phyloP scores from a whole-genome alignment of 345 rosid genomes.

The Erucastrum elatum region DNA sequence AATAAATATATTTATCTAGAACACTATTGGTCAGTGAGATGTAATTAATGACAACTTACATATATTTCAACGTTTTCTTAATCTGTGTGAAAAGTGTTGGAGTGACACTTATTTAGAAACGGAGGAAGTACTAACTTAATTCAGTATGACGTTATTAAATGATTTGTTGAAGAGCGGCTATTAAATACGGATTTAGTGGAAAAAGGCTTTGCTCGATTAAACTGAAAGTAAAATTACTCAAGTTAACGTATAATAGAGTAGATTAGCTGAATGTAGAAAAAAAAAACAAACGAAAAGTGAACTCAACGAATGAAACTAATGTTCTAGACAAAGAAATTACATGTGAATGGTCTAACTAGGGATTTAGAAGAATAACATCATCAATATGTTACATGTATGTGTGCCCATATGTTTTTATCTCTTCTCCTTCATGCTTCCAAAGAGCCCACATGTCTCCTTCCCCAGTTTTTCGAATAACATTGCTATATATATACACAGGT shows the following conservation, averaged over 20 bases:
- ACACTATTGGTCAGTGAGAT: too few species aligned
- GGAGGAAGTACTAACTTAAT: background rate
- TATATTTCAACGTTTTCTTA: too few species aligned
- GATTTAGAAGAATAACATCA: slow-evolving; percentile 30
- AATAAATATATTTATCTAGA: too few species aligned
- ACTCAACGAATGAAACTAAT: background rate
- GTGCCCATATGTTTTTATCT: slow-evolving; percentile 34
- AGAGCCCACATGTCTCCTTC: slow-evolving; percentile 65
- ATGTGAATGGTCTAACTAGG: slow-evolving; percentile 28
- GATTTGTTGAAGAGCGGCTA: background rate
- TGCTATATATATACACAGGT: background rate
- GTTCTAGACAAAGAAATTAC: background rate
- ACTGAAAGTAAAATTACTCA: background rate
- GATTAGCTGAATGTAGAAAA: background rate
- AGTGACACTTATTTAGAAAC: too few species aligned
- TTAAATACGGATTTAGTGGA: background rate
- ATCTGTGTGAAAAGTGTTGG: too few species aligned
- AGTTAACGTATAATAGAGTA: background rate
- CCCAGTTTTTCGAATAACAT: slow-evolving; percentile 28
- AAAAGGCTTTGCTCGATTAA: background rate
- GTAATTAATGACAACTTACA: too few species aligned
- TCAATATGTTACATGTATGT: slow-evolving; percentile 33
- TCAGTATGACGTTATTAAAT: background rate
- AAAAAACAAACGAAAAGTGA: background rate
- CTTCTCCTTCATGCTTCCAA: slow-evolving; percentile 38